These are phyloP conservation scores for Pseudomassariella vexata DNA, from an alignment of 2,329 filamentous ascomycete genomes.

Conservation along the genomic window DNA sequence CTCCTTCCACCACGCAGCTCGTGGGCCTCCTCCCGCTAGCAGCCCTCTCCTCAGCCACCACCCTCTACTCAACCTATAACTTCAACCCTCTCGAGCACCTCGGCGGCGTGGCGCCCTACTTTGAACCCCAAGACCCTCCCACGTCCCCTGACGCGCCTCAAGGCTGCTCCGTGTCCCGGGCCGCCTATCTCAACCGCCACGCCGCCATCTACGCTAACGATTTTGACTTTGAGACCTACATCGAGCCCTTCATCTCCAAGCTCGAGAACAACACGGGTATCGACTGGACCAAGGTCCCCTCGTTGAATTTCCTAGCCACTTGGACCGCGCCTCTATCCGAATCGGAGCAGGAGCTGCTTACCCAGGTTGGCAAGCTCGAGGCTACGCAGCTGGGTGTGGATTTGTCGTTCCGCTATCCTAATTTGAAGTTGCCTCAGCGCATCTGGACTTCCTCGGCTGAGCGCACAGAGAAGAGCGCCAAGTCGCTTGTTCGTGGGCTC, in stretches of 20 bases:
- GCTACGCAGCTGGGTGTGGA: conserved; percentile 53
- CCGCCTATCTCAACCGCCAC: conserved; percentile 53
- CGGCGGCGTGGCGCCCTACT: conserved; percentile 31
- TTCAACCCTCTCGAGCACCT: conserved; percentile 12
- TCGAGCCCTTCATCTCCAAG: conserved; percentile 52
- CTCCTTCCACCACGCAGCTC: no score
- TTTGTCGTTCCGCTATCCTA: conserved; percentile 52
- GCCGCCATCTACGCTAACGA: conserved; percentile 57
- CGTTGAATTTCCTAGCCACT: conserved; percentile 47
- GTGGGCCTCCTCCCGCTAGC: conserved; percentile 7
- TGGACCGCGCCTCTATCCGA: conserved; percentile 54
- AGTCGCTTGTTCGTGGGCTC: conserved; percentile 52
- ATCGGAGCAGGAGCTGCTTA: conserved; percentile 53
- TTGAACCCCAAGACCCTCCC: conserved; percentile 45
- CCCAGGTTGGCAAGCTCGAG: conserved; percentile 54
- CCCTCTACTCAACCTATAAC: conserved; percentile 11
- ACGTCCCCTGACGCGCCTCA: conserved; percentile 36
- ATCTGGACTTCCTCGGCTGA: conserved; percentile 61
- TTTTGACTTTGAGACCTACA: conserved; percentile 51
- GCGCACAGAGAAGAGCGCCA: conserved; percentile 51
- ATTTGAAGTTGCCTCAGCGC: conserved; percentile 43
- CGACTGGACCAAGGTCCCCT: conserved; percentile 50
- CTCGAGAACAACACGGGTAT: conserved; percentile 48
- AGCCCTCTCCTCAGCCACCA: conserved; percentile 6
- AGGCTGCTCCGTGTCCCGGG: conserved; percentile 43